Evolutionary conservation across 2,329 filamentous ascomycete genomes (phyloP).

Genomic region (Juglanconis sp.): DNA sequence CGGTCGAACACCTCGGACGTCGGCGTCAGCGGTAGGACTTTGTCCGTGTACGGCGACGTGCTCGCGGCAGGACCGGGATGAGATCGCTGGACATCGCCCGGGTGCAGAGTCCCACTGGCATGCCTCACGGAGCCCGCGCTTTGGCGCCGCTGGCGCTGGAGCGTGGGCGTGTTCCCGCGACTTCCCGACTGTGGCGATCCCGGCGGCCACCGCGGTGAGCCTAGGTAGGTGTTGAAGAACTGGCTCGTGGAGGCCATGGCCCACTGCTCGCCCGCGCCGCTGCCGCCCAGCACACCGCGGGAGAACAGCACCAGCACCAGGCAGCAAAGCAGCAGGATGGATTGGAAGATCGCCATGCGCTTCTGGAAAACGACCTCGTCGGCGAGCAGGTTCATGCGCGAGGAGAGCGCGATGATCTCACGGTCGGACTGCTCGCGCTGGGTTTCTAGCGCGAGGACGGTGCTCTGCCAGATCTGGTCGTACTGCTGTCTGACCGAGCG

Average conservation of each 20-base stretch:
- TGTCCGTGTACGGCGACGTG: slow-evolving; percentile 24
- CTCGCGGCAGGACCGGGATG: background rate
- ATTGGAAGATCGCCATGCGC: slow-evolving; percentile 89
- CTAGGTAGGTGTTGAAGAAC: slow-evolving; percentile 16
- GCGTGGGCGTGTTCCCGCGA: slow-evolving; percentile 6
- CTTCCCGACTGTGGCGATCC: slow-evolving; percentile 11
- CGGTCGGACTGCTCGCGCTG: slow-evolving; percentile 81
- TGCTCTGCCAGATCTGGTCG: slow-evolving; percentile 95
- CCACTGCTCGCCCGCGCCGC: slow-evolving; percentile 13
- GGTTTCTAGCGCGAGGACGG: slow-evolving; percentile 83
- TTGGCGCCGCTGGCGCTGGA: background rate
- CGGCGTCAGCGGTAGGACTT: slow-evolving; percentile 32
- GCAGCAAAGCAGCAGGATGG: slow-evolving; percentile 79
- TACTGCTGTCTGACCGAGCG: slow-evolving; percentile 78
- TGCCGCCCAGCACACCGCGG: slow-evolving; percentile 40
- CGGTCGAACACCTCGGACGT: slow-evolving; percentile 25
- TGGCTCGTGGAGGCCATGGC: slow-evolving; percentile 11
- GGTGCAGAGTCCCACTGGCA: background rate
- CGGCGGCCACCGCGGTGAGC: slow-evolving; percentile 11
- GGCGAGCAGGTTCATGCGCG: slow-evolving; percentile 81
- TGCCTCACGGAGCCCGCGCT: background rate
- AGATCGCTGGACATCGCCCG: background rate
- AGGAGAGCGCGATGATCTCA: slow-evolving; percentile 78
- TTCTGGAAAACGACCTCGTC: slow-evolving; percentile 88
- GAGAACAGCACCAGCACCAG: slow-evolving; percentile 84